Evolutionary conservation across 1,284 basidiomycete genomes (phyloP), one percentile per base, ranked within the genome.

Genomic region (Naganishia sp.): DNA sequence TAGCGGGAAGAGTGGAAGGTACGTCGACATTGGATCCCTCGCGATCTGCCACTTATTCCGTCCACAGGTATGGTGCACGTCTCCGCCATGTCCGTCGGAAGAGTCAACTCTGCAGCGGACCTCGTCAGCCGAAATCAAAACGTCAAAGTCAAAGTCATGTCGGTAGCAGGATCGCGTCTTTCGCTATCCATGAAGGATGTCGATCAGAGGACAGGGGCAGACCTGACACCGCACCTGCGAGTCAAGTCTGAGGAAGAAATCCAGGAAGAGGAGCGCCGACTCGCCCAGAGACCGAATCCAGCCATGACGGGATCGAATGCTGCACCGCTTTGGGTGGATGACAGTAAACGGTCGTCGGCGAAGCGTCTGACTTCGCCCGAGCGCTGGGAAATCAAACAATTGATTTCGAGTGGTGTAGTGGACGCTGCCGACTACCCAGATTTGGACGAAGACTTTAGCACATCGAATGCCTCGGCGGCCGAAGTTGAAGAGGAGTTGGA

Each of bases 311-410:
- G 84, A 11, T 77, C 82, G 49, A 85, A 85, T 70, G 71, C 78
- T 5, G 81, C 80, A 2, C 44, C 66, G 16, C 66, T 76, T 11
- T 75, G 73, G 36, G 76, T 79, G 21, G 78, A 78, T 86, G 66
- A 93, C 88, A 73, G 86, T 86, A 55, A 81, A 88, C 65, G 90
- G 85, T 61, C 59, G 21, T 57, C 82, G 52, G 76, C 92, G 1
- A 95, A 95, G 77, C 87, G 96, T 18, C 82, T 99, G 65, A 95
- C 95, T 1, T 94, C 92, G 31, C 96, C 96, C 0, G 96, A 99
- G 79, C 87, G 96, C 25, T 99, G 95, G 92, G 96, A 99, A 82
- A 92, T 99, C 79, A 97, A 98, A 78, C 96, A 99, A 78, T 86
- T 99, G 67, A 97, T 99, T 69, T 92, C 96, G 0, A 96, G 93